phyloP scores from a whole-genome alignment of 495 filamentous ascomycete genomes.

The Wilcoxina mikolae region DNA sequence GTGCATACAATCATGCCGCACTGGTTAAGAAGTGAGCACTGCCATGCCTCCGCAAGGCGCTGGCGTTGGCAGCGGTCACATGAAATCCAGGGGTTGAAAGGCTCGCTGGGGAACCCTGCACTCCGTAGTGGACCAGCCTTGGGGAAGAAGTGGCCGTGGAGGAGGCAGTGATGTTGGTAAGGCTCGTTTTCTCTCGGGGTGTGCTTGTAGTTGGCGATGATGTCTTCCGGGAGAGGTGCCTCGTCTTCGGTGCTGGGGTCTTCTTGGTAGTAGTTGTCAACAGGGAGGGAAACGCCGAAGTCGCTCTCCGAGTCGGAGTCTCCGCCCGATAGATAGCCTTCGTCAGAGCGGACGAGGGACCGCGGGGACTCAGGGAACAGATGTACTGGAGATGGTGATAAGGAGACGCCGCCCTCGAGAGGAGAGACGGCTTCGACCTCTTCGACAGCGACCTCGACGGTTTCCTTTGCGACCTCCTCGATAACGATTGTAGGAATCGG shows the following conservation, averaged over 20 bases:
- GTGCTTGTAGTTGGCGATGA: neutral
- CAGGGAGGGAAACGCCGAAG: neutral
- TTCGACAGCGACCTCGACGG: neutral
- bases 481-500: neutral
- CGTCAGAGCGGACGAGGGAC: conserved; percentile 1
- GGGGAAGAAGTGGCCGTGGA: conserved; percentile 8
- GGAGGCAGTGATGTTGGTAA: conserved; percentile 4
- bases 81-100: neutral
- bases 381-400: neutral
- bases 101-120: neutral
- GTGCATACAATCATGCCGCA: conserved; percentile 7
- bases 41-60: conserved; percentile 1
- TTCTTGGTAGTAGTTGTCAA: neutral
- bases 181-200: neutral
- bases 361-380: neutral
- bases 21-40: conserved; percentile 1
- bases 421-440: neutral
- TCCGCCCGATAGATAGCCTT: conserved; percentile 2
- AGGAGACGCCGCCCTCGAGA: neutral
- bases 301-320: neutral
- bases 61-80: conserved; percentile 1
- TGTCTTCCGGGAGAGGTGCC: neutral
- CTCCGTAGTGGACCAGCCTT: conserved; percentile 1
- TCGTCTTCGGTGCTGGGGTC: neutral
- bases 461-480: neutral